Conservation (phyloP, 805 yeast genomes). For the Suhomyces tanzawaensis region DNA sequence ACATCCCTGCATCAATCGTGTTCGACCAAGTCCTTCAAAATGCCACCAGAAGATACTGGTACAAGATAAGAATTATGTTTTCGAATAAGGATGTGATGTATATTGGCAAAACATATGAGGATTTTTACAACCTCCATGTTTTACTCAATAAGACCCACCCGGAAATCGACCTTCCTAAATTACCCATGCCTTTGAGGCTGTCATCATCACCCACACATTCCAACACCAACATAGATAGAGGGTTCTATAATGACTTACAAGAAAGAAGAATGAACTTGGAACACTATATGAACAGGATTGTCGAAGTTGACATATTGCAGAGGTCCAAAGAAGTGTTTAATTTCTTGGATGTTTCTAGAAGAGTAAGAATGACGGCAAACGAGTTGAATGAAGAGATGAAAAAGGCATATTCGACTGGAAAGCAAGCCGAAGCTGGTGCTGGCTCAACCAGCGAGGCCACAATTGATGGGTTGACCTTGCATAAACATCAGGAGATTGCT, state of each 20-base stretch:
- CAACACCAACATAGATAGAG: constrained; percentile 10
- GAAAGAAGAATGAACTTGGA: constrained; percentile 24
- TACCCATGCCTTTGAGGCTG: constrained; percentile 29
- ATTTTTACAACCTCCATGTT: constrained; percentile 34
- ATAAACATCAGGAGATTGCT: constrained; percentile 5
- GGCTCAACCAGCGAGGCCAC: not conserved
- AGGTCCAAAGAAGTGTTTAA: constrained; percentile 5
- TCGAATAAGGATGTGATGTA: constrained; percentile 18
- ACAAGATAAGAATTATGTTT: constrained; percentile 30
- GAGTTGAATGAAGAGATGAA: constrained; percentile 12
- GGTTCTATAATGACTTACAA: constrained; percentile 15
- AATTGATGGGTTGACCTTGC: not conserved
- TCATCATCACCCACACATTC: constrained; percentile 6
- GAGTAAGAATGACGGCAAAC: constrained; percentile 3
- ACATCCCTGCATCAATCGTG: constrained; percentile 10
- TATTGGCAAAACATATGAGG: constrained; percentile 34
- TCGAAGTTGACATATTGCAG: constrained; percentile 9
- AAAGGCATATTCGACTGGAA: not conserved
- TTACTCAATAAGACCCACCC: constrained; percentile 9
- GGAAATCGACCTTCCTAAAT: constrained; percentile 21
- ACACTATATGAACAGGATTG: constrained; percentile 22
- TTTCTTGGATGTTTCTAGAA: constrained; percentile 7
- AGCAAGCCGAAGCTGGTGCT: not conserved
- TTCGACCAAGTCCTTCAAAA: constrained; percentile 29
- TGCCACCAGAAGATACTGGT: constrained; percentile 28